Conservation (phyloP, 169 alveolate genomes). For the Plasmodium cynomolgi region DNA sequence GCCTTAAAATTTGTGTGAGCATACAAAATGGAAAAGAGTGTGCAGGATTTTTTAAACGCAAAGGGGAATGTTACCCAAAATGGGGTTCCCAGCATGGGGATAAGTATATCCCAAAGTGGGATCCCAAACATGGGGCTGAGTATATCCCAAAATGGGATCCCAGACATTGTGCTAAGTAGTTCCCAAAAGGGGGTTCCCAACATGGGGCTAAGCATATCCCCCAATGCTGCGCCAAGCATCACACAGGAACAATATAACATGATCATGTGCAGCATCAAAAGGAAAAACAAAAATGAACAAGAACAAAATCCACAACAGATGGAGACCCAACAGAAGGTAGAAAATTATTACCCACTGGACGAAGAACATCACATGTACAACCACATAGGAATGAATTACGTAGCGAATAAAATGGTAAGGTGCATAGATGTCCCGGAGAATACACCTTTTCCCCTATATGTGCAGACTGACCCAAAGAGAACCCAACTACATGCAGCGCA, state of each 20-base stretch:
- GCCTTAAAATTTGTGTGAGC: background rate
- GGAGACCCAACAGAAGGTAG: background rate
- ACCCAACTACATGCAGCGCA: background rate
- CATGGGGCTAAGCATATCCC: background rate
- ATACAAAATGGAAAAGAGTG: background rate
- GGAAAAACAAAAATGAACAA: background rate
- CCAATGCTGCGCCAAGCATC: background rate
- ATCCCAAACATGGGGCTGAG: background rate
- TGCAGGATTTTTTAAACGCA: background rate
- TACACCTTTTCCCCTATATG: background rate
- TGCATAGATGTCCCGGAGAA: background rate
- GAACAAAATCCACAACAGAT: background rate
- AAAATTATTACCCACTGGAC: background rate
- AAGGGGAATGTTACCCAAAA: background rate
- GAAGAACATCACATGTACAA: background rate
- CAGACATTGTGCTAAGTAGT: background rate
- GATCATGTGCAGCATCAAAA: background rate
- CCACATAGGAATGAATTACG: background rate
- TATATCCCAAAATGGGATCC: background rate
- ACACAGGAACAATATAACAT: slow-evolving; percentile 1
- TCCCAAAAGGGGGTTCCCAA: background rate
- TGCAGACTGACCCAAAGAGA: background rate
- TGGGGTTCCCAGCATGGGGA: background rate
- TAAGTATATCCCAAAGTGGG: background rate
- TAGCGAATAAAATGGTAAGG: background rate